Conservation (phyloP, 2,329 filamentous ascomycete genomes). For the Dactylellina cionopaga region DNA sequence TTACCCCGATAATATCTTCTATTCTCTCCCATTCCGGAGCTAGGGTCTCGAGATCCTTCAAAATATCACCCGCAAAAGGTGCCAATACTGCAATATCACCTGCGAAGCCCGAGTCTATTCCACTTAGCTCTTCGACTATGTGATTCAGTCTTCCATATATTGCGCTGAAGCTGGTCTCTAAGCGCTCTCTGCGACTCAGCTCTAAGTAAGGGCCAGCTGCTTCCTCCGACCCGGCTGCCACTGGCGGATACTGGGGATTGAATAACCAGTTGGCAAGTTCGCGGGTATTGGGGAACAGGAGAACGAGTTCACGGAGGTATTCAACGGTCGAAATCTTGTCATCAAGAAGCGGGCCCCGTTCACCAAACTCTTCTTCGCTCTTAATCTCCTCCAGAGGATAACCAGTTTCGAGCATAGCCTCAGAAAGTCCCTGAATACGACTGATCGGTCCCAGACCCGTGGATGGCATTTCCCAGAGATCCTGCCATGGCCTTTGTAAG, state of each 20-base stretch:
- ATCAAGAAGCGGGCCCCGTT: background rate
- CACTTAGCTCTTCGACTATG: background rate
- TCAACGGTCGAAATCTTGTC: constrained; percentile 20
- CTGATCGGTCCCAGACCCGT: background rate
- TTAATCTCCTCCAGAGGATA: constrained; percentile 26
- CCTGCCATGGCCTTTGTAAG: constrained; percentile 10
- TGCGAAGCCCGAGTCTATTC: background rate
- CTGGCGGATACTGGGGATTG: background rate
- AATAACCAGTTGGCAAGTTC: constrained; percentile 19
- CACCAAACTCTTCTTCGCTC: constrained; percentile 6
- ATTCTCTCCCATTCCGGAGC: constrained; percentile 14
- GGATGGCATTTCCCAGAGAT: constrained; percentile 15
- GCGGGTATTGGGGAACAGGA: background rate
- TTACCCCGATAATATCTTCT: constrained; percentile 16
- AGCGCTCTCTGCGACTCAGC: constrained; percentile 5
- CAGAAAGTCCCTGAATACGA: constrained; percentile 6
- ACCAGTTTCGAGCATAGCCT: background rate
- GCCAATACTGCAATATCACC: background rate
- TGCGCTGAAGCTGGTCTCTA: constrained; percentile 11
- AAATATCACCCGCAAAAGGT: background rate
- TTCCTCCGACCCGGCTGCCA: background rate
- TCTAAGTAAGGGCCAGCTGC: background rate
- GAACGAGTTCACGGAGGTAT: constrained; percentile 22
- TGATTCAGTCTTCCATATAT: background rate
- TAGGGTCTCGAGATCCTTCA: background rate